Percentiles rank a stretch among this genome's conserved stretches.
These are phyloP conservation scores for Colletotrichum musicola DNA, from an alignment of 2,329 filamentous ascomycete species.

Conservation along the genomic window DNA sequence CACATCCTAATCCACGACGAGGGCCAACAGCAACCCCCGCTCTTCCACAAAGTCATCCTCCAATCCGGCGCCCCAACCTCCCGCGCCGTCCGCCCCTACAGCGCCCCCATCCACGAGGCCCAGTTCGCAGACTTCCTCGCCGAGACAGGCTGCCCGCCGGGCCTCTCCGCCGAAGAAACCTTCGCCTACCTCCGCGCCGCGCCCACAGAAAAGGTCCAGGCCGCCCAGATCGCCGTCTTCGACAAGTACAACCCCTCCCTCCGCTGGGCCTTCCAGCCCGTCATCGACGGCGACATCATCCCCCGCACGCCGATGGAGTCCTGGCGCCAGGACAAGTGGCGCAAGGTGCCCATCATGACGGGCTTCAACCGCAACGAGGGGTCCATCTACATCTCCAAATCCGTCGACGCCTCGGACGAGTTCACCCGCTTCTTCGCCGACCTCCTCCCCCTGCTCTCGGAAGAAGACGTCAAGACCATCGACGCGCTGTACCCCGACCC, in stretches of 20 bases:
- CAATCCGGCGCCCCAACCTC: constrained; percentile 70
- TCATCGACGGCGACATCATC: constrained; percentile 73
- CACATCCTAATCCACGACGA: constrained; percentile 69
- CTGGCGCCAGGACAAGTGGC: constrained; percentile 66
- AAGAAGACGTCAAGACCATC: constrained; percentile 65
- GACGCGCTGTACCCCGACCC: constrained; percentile 69
- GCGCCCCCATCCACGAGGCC: constrained; percentile 68
- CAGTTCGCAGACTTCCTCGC: constrained; percentile 69
- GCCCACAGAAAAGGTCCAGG: constrained; percentile 52
- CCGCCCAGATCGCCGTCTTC: constrained; percentile 60
- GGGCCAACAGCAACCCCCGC: constrained; percentile 51
- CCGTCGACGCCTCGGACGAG: constrained; percentile 54
- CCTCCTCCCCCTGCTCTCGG: constrained; percentile 69
- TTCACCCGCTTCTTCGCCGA: constrained; percentile 68
- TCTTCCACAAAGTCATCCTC: constrained; percentile 67
- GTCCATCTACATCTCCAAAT: constrained; percentile 70
- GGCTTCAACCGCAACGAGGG: constrained; percentile 81
- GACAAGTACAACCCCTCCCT: constrained; percentile 56
- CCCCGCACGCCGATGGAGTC: constrained; percentile 67
- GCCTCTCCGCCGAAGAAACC: constrained; percentile 60
- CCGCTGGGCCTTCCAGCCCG: constrained; percentile 77
- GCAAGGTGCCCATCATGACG: constrained; percentile 73
- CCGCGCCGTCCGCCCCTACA: constrained; percentile 63
- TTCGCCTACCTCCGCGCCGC: constrained; percentile 64
- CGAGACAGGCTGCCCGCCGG: constrained; percentile 62